Conservation (phyloP, 805 yeast species). For the Barnettozyma siamensis region DNA sequence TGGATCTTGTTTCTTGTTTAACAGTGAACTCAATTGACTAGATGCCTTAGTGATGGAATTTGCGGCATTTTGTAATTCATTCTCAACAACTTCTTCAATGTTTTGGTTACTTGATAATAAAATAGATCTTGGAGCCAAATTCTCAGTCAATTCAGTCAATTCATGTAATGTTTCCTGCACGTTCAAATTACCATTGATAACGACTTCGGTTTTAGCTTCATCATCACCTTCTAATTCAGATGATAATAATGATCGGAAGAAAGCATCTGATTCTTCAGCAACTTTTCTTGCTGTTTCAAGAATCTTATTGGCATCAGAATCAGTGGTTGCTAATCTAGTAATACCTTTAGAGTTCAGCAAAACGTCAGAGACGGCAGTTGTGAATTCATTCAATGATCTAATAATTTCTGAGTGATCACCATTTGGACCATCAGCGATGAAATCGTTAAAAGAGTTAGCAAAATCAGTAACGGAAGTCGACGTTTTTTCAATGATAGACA, state of each 20-base stretch:
- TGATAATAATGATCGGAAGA: slow-evolving; percentile 54
- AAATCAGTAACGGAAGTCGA: slow-evolving; percentile 72
- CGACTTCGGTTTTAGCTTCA: slow-evolving; percentile 70
- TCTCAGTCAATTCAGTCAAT: slow-evolving; percentile 49
- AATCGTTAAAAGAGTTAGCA: slow-evolving; percentile 69
- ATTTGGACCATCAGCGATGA: slow-evolving; percentile 68
- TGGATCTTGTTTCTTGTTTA: slow-evolving; percentile 45
- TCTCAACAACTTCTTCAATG: slow-evolving; percentile 59
- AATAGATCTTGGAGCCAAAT: slow-evolving; percentile 40
- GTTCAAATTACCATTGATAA: slow-evolving; percentile 67
- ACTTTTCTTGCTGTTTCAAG: slow-evolving; percentile 45
- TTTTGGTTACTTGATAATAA: slow-evolving; percentile 20
- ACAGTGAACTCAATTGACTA: slow-evolving; percentile 46
- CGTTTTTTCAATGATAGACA: slow-evolving; percentile 65
- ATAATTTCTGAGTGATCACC: slow-evolving; percentile 59
- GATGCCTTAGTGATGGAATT: slow-evolving; percentile 63
- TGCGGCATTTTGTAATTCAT: slow-evolving; percentile 70
- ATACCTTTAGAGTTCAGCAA: slow-evolving; percentile 68
- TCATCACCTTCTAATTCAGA: slow-evolving; percentile 42
- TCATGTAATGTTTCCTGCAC: slow-evolving; percentile 68
- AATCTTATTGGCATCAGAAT: slow-evolving; percentile 46
- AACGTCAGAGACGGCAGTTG: slow-evolving; percentile 57
- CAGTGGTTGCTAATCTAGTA: slow-evolving; percentile 44
- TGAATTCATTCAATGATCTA: slow-evolving; percentile 54
- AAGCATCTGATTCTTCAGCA: slow-evolving; percentile 56